Evolutionary conservation across 768 basidiomycete species (phyloP).

Genomic region (Neoboletus magnificus): DNA sequence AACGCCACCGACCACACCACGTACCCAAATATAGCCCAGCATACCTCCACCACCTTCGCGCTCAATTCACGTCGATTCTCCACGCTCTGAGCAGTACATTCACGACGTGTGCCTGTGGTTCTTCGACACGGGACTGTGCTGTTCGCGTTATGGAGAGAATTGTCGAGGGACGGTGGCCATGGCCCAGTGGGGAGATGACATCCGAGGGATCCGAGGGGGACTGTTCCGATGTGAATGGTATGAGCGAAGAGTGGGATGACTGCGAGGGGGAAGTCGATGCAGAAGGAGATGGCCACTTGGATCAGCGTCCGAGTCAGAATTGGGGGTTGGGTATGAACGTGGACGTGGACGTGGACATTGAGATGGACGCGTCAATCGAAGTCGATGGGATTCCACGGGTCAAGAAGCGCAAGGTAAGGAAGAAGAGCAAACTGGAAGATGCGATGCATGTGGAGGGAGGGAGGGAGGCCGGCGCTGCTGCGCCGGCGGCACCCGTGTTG

Average conservation of each 20-base stretch:
- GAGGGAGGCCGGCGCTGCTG: neutral
- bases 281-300: conserved; percentile 19
- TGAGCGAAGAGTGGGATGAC: conserved; percentile 18
- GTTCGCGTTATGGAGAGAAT: conserved; percentile 63
- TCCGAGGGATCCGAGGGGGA: conserved; percentile 23
- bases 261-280: conserved; percentile 19
- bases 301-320: conserved; percentile 6
- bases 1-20: neutral
- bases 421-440: conserved; percentile 33
- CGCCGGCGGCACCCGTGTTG: neutral
- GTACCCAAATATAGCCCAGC: conserved; percentile 36
- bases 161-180: conserved; percentile 42
- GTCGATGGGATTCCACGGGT: conserved; percentile 3
- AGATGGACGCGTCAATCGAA: conserved; percentile 12
- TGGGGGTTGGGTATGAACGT: conserved; percentile 21
- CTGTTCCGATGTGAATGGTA: conserved; percentile 11
- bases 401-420: conserved; percentile 23
- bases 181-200: conserved; percentile 28
- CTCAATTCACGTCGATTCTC: conserved; percentile 67
- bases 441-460: neutral
- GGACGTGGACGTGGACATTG: conserved; percentile 22
- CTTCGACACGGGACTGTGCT: conserved; percentile 58
- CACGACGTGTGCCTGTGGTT: conserved; percentile 72
- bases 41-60: conserved; percentile 50
- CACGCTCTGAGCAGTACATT: conserved; percentile 69